phyloP scores from a whole-genome alignment of 1,284 basidiomycete species.

The Exobasidium rhododendri region DNA sequence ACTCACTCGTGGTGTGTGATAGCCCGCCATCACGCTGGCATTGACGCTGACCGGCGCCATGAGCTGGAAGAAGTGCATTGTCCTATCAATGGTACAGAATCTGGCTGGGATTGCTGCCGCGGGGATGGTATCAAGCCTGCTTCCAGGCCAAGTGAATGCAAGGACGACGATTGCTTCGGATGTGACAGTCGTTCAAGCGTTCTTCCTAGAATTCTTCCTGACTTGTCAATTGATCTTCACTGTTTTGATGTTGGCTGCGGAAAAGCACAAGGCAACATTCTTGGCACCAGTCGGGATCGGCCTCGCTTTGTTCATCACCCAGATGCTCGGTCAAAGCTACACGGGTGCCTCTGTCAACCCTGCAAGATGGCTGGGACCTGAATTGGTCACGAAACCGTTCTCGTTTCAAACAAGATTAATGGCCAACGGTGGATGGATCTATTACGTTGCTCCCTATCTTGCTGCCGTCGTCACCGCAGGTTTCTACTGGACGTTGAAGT shows the following conservation, averaged over 20 bases:
- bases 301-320: slow-evolving; percentile 22
- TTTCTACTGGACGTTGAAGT: slow-evolving; percentile 33
- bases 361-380: slow-evolving; percentile 37
- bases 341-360: slow-evolving; percentile 46
- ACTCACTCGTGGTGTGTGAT: background rate
- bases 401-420: too few species aligned
- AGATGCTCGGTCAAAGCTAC: slow-evolving; percentile 31
- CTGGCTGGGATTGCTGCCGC: slow-evolving; percentile 32
- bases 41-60: slow-evolving; percentile 18
- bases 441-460: slow-evolving; percentile 33
- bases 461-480: slow-evolving; percentile 30
- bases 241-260: slow-evolving; percentile 34
- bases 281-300: slow-evolving; percentile 72
- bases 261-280: slow-evolving; percentile 65
- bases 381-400: slow-evolving; percentile 27
- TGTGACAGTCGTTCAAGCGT: slow-evolving; percentile 26
- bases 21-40: slow-evolving; percentile 10
- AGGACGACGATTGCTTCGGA: slow-evolving; percentile 15
- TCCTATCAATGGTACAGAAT: slow-evolving; percentile 24
- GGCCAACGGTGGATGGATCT: slow-evolving; percentile 36
- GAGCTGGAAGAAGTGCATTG: slow-evolving; percentile 10
- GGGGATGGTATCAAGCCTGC: slow-evolving; percentile 22
- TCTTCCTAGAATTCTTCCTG: slow-evolving; percentile 30
- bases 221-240: slow-evolving; percentile 29
- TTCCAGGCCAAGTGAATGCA: slow-evolving; percentile 20